phyloP scores from a whole-genome alignment of 148 eudicot species.

The Cornus florida region DNA sequence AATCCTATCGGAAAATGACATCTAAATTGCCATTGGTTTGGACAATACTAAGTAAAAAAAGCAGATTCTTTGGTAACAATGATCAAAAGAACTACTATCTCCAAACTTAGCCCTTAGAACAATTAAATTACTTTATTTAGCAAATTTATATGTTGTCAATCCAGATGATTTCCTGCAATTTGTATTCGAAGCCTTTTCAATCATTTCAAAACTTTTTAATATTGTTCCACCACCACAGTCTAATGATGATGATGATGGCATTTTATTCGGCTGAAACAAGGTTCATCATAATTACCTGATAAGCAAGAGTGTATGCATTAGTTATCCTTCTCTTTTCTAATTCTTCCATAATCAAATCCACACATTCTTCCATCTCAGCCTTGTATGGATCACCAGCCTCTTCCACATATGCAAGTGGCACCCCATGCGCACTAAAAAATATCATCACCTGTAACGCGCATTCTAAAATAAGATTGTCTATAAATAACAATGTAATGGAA shows the following conservation, averaged over 20 bases:
- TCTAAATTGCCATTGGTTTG: no score
- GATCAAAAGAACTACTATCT: not conserved
- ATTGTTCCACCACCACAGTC: no score
- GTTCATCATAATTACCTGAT: conserved; percentile 56
- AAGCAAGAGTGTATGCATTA: conserved; percentile 86
- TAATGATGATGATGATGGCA: no score
- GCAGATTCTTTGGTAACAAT: no score
- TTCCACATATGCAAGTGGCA: conserved; percentile 92
- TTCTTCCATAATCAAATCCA: conserved; percentile 94
- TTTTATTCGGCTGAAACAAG: not conserved
- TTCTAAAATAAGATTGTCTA: conserved; percentile 4
- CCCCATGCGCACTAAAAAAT: conserved; percentile 98
- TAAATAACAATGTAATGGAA: not conserved
- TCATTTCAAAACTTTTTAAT: not conserved
- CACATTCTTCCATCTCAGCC: conserved; percentile 99
- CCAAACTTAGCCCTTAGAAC: not conserved
- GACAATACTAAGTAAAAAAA: no score
- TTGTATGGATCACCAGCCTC: conserved; percentile 99
- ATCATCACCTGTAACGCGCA: conserved; percentile 68
- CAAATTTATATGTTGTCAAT: not conserved
- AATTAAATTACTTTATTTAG: not conserved
- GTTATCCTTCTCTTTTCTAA: conserved; percentile 63
- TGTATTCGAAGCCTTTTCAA: not conserved
- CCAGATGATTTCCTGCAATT: not conserved
- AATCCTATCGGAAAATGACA: no score